phyloP scores from a whole-genome alignment of 2,329 filamentous ascomycete genomes.

The Alternaria brassicae region DNA sequence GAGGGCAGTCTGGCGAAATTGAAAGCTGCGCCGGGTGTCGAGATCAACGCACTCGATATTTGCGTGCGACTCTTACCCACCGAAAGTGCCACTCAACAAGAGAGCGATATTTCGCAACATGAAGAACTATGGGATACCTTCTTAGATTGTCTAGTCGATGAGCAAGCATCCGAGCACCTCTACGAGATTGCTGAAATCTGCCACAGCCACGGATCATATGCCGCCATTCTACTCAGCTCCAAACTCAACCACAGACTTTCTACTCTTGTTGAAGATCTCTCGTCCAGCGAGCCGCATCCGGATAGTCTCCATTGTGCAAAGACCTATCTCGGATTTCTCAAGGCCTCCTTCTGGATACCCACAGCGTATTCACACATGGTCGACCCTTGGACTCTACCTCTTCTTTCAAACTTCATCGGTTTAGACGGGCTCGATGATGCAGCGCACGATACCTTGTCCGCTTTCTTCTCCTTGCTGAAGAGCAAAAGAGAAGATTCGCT shows the following conservation, averaged over 20 bases:
- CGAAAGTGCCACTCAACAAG: background rate
- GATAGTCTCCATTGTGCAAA: conserved; percentile 1
- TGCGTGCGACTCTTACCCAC: conserved; percentile 31
- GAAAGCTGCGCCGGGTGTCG: conserved; percentile 20
- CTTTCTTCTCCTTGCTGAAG: conserved; percentile 30
- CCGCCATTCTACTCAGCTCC: conserved; percentile 18
- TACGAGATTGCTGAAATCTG: conserved; percentile 38
- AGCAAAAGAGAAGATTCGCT: background rate
- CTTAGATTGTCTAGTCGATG: conserved; percentile 23
- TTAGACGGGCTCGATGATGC: conserved; percentile 27
- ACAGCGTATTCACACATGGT: conserved; percentile 28
- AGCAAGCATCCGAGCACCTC: conserved; percentile 24
- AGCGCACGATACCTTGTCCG: conserved; percentile 38
- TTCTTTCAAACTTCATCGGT: conserved; percentile 32
- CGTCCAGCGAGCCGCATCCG: background rate
- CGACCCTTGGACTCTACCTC: conserved; percentile 16
- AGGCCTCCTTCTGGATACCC: conserved; percentile 44
- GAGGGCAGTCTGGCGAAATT: conserved; percentile 32
- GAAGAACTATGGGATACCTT: conserved; percentile 25
- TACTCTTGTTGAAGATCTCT: conserved; percentile 5
- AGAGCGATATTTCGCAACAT: background rate
- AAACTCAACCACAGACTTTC: conserved; percentile 10
- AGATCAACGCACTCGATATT: conserved; percentile 30
- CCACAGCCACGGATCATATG: conserved; percentile 25
- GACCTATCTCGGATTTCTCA: conserved; percentile 38